A percentile compares a stretch with the other conserved stretches of the same genome.
phyloP scores from a whole-genome alignment of 768 basidiomycete genomes.

The Nidula microcarpa region DNA sequence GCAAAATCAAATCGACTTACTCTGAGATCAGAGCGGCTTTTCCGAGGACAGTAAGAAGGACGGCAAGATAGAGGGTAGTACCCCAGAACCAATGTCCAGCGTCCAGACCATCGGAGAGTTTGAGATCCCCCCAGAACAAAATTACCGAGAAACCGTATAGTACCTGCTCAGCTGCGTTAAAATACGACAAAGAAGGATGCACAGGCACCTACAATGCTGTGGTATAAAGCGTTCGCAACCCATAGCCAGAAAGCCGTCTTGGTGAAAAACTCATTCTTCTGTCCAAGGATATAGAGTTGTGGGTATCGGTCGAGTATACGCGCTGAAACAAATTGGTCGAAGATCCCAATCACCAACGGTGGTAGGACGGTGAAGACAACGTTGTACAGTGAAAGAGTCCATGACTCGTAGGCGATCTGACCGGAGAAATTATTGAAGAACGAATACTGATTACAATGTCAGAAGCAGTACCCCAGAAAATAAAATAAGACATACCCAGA shows the following conservation, averaged over 20 bases:
- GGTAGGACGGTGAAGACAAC: constrained; percentile 95
- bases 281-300: constrained; percentile 92
- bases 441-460: constrained; percentile 63
- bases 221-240: constrained; percentile 86
- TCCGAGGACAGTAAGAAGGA: constrained; percentile 91
- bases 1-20: constrained; percentile 45
- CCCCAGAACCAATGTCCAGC: constrained; percentile 99
- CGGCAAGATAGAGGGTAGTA: constrained; percentile 90
- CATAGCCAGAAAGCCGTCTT: constrained; percentile 91
- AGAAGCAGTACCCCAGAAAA: neutral
- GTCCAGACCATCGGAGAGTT: constrained; percentile 75
- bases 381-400: constrained; percentile 97
- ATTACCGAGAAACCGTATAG: constrained; percentile 85
- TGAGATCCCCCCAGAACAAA: constrained; percentile 91
- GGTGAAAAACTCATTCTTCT: constrained; percentile 91
- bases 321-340: constrained; percentile 98
- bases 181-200: constrained; percentile 1
- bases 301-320: constrained; percentile 96
- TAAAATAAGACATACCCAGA: constrained; percentile 65
- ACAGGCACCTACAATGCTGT: constrained; percentile 65
- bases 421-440: constrained; percentile 99
- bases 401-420: constrained; percentile 97
- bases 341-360: constrained; percentile 95
- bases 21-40: constrained; percentile 98
- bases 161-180: constrained; percentile 43